phyloP scores from a whole-genome alignment of 495 filamentous ascomycete genomes.

The Penicillium nucicola region DNA sequence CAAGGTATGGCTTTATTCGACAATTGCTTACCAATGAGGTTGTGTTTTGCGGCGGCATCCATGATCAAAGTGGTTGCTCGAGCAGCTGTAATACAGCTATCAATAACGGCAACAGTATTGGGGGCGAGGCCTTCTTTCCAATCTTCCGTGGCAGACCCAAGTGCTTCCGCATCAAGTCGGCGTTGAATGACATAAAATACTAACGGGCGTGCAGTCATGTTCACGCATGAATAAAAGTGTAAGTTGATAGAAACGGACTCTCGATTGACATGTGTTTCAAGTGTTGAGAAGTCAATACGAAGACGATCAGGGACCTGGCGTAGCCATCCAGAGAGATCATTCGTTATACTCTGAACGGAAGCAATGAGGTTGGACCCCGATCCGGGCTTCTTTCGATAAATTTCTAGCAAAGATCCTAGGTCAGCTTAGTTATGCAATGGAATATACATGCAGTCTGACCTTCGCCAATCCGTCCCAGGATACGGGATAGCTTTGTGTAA shows the following conservation, averaged over 20 bases:
- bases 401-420: slow-evolving; percentile 19
- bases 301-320: slow-evolving; percentile 38
- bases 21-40: slow-evolving; percentile 37
- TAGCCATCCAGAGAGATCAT: slow-evolving; percentile 41
- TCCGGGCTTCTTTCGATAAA: slow-evolving; percentile 43
- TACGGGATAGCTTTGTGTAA: slow-evolving; percentile 45
- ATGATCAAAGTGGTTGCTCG: slow-evolving; percentile 46
- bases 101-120: slow-evolving; percentile 44
- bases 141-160: slow-evolving; percentile 22
- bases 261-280: slow-evolving; percentile 33
- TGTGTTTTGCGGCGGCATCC: slow-evolving; percentile 41
- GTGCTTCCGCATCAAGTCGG: slow-evolving; percentile 29
- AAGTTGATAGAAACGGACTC: slow-evolving; percentile 46
- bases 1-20: background rate
- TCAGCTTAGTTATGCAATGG: background rate
- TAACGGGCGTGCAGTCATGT: slow-evolving; percentile 48
- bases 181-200: slow-evolving; percentile 49
- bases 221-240: slow-evolving; percentile 51
- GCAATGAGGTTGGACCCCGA: slow-evolving; percentile 42
- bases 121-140: slow-evolving; percentile 42
- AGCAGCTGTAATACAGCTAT: slow-evolving; percentile 46
- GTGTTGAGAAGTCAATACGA: slow-evolving; percentile 40
- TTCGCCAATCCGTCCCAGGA: slow-evolving; percentile 42
- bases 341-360: slow-evolving; percentile 44
- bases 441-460: slow-evolving; percentile 8